Evolutionary conservation across 371 early-diverging fungal species (phyloP), one percentile per base, ranked within the genome.

Genomic region (Capillidium rhysosporum): DNA sequence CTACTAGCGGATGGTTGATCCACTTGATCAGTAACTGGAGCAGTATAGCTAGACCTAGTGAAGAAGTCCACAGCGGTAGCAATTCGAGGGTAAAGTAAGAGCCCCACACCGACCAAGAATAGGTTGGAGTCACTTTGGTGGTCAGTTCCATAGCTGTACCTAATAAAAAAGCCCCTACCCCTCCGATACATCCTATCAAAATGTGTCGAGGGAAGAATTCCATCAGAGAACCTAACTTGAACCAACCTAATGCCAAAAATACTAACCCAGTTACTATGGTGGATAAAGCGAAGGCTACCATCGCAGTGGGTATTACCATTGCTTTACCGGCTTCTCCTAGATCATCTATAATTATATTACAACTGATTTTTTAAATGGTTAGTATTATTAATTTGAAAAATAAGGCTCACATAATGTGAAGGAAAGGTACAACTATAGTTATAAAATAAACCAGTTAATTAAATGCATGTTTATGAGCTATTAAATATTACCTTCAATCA

Each of bases 151-250:
- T 66, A 29, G 82, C 97, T 0, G 97, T 96, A 49, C 80, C 73
- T 16, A 94, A 57, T 59, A 96, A 63, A 65, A 96, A 96, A 73
- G 87, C 85, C 28, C 95, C 94, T 2, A 91, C 89, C 31, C 92
- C 92, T 46, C 86, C 96, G 51, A 95, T 95, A 57, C 89, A 89
- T 14, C 93, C 96, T 14, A 95, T 88, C 5, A 95, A 70, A 45
- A 95, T 90, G 56, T 92, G 93, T 2, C 96, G 72, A 4, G 96
- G 96, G 63, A 96, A 96, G 67, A 92, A 94, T 31, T 80, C 86
- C 20, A 89, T 81, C 43, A 89, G 57, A 1, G 77, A 73, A 3
- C 87, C 89, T 31, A 86, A 68, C 55, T 80, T 78, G 54, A 91
- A 79, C 41, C 74, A 70, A 16, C 93, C 96, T 2, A 95, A 66